Percentiles rank a stretch among this genome's conserved stretches.
phyloP scores from a whole-genome alignment of 2,329 filamentous ascomycete species.

The Penicillium brasilianum region DNA sequence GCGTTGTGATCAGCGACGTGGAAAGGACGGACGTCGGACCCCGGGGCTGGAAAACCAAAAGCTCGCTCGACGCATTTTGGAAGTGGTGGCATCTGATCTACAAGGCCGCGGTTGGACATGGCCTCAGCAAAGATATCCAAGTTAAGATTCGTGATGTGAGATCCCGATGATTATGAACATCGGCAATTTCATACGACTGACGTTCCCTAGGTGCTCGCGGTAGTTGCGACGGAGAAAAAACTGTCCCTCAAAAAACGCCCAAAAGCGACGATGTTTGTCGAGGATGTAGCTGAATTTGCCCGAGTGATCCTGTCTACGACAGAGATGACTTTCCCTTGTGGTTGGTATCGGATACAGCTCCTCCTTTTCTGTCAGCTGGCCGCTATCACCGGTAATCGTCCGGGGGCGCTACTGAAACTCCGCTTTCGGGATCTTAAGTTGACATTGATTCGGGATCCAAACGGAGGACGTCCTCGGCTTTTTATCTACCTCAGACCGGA shows the following conservation, averaged over 20 bases:
- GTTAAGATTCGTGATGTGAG: slow-evolving; percentile 31
- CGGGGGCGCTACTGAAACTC: slow-evolving; percentile 32
- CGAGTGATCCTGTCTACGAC: slow-evolving; percentile 36
- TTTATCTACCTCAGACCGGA: slow-evolving; percentile 35
- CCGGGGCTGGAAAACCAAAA: slow-evolving; percentile 27
- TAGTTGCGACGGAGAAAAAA: slow-evolving; percentile 33
- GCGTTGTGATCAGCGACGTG: slow-evolving; percentile 21
- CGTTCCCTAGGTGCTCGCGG: slow-evolving; percentile 32
- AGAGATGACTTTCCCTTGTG: slow-evolving; percentile 38
- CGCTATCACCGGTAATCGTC: slow-evolving; percentile 34
- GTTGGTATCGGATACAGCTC: slow-evolving; percentile 34
- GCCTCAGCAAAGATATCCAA: slow-evolving; percentile 25
- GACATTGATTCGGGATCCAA: slow-evolving; percentile 35
- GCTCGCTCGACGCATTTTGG: slow-evolving; percentile 28
- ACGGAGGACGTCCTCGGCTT: slow-evolving; percentile 24
- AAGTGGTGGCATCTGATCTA: slow-evolving; percentile 35
- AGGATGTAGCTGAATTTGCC: slow-evolving; percentile 40
- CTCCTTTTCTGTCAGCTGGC: slow-evolving; percentile 36
- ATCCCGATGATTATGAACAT: slow-evolving; percentile 8
- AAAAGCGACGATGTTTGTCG: slow-evolving; percentile 40
- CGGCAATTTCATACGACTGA: slow-evolving; percentile 17
- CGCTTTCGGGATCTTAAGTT: slow-evolving; percentile 33
- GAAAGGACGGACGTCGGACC: slow-evolving; percentile 21
- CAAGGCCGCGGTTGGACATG: slow-evolving; percentile 24
- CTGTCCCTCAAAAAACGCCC: slow-evolving; percentile 25